Base-by-base conservation (phyloP, 768 basidiomycete genomes). In the Baorangia bicolor region DNA sequence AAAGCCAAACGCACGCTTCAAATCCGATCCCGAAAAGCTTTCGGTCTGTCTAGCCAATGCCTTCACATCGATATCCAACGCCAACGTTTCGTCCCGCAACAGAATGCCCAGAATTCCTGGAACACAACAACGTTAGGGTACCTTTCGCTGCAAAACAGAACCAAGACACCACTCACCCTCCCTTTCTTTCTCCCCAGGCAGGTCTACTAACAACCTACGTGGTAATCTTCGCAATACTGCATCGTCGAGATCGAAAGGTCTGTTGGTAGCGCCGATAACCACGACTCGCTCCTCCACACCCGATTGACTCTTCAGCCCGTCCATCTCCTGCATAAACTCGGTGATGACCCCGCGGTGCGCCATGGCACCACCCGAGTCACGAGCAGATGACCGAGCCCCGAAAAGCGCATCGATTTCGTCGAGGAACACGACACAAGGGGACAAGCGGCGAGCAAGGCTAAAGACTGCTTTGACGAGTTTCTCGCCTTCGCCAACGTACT, bases 281-380 rank as follows among this genome's bases (percentile, higher is more conserved):
- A 96, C 87, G 53, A 97, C 85, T 58, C 84, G 84, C 59, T 90
- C 85, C 51, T 93, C 89, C 59, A 81, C 81, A 12, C 69, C 54
- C 7, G 57, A 49, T 21, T 60, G 69, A 10, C 89, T 82, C 68
- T 85, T 89, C 55, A 98, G 74, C 3, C 94, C 94, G 64, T 98
- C 94, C 94, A 98, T 96, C 69, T 96, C 93, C 67, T 92, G 90
- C 91, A 94, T 93, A 70, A 93, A 93, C 70, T 94, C 90, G 11
- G 92, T 94, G 67, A 92, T 88, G 49, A 95, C 84, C 42, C 92
- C 89, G 38, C 93, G 80, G 64, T 96, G 93, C 6, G 92, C 92
- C 64, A 89, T 81, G 13, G 84, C 85, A 51, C 92, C 86, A 10
- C 88, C 90, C 38, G 85, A 86, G 49, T 90, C 88, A 12, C 88